Conservation (phyloP, 169 alveolate genomes). For the Babesia ovata region DNA sequence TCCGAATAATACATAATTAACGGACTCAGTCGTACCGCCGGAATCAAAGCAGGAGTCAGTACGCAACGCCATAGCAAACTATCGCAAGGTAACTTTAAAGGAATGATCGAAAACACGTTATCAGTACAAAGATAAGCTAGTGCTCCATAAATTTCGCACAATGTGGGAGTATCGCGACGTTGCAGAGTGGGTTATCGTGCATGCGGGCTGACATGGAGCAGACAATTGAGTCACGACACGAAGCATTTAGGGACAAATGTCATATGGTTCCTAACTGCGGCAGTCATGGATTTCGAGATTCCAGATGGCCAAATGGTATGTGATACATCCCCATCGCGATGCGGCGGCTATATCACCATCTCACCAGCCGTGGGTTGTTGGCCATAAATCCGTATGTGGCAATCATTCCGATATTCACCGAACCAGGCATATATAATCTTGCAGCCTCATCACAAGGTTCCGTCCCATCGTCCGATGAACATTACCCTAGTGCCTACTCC, state of each 20-base stretch:
- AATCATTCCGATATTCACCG: background rate
- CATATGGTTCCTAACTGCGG: slow-evolving; percentile 37
- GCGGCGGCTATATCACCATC: background rate
- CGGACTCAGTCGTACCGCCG: slow-evolving; percentile 18
- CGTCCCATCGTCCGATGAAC: slow-evolving; percentile 12
- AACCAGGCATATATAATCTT: background rate
- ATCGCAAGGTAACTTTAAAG: slow-evolving; percentile 2
- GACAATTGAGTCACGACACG: background rate
- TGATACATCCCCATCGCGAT: too few relatives aligned
- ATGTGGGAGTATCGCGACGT: slow-evolving; percentile 11
- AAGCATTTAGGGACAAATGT: background rate
- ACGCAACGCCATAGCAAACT: slow-evolving; percentile 3
- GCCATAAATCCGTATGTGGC: background rate
- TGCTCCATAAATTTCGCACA: background rate
- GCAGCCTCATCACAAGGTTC: slow-evolving; percentile 35
- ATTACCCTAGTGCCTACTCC: slow-evolving; percentile 4
- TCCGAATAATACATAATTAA: background rate
- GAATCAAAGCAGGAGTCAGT: background rate
- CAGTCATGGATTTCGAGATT: slow-evolving; percentile 35
- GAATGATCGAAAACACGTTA: background rate
- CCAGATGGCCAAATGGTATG: slow-evolving; percentile 29
- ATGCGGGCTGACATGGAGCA: background rate
- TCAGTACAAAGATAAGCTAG: slow-evolving; percentile 38
- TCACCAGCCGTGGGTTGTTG: background rate
- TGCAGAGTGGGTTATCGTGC: slow-evolving; percentile 12